A percentile compares a stretch with the other conserved stretches of the same genome.
Evolutionary conservation across 805 yeast species (phyloP).

Genomic region (Barnettozyma californica): DNA sequence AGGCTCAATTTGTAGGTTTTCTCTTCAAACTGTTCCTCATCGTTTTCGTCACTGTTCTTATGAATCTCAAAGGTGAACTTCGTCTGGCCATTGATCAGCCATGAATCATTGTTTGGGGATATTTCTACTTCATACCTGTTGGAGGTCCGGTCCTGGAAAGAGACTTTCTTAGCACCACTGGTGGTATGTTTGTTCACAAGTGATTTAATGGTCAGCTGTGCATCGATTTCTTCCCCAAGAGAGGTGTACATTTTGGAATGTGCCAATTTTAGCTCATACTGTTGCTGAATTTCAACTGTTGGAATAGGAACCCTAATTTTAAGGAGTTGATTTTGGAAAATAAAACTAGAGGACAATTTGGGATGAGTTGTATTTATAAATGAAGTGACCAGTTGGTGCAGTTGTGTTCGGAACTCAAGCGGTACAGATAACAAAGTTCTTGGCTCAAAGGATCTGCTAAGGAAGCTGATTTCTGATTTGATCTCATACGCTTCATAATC

Average conservation of each 20-base stretch:
- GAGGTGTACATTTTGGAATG: slow-evolving; percentile 37
- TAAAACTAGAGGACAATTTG: background rate
- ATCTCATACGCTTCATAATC: slow-evolving; percentile 9
- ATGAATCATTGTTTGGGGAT: slow-evolving; percentile 52
- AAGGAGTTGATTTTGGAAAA: slow-evolving; percentile 21
- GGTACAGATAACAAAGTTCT: slow-evolving; percentile 1
- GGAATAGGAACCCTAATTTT: slow-evolving; percentile 61
- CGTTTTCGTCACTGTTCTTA: slow-evolving; percentile 15
- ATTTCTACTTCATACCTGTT: slow-evolving; percentile 42
- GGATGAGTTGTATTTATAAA: background rate
- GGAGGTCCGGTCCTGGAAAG: slow-evolving; percentile 18
- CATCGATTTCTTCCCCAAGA: slow-evolving; percentile 60
- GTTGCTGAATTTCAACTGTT: slow-evolving; percentile 51
- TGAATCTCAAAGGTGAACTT: slow-evolving; percentile 41
- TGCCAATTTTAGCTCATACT: slow-evolving; percentile 38
- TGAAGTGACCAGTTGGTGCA: background rate
- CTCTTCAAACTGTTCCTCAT: slow-evolving; percentile 14
- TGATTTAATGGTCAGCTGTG: slow-evolving; percentile 34
- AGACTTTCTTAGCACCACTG: slow-evolving; percentile 17
- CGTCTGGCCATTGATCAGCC: slow-evolving; percentile 77
- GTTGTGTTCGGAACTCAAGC: background rate
- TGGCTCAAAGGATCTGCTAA: background rate
- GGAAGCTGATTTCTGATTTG: slow-evolving; percentile 1
- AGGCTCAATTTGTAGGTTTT: slow-evolving; percentile 36
- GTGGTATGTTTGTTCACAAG: slow-evolving; percentile 20